Conservation (phyloP, 768 basidiomycete genomes). For the Hydnomerulius pinastri region DNA sequence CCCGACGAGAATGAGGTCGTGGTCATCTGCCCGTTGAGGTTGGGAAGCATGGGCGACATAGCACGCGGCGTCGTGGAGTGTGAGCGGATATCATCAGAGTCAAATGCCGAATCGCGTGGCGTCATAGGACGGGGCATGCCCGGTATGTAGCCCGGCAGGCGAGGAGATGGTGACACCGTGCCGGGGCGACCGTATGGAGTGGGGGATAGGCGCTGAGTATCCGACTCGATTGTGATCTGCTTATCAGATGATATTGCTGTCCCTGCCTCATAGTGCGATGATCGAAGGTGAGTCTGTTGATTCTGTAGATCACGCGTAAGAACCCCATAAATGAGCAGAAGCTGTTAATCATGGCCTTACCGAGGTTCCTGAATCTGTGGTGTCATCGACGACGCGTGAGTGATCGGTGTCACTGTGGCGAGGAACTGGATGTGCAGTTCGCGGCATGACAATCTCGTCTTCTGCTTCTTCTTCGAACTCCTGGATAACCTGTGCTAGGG, state of each 20-base stretch:
- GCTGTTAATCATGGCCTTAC: conserved; percentile 20
- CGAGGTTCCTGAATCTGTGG: conserved; percentile 21
- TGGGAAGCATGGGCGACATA: conserved; percentile 57
- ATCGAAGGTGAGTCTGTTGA: conserved; percentile 32
- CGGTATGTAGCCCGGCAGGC: conserved; percentile 82
- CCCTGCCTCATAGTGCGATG: conserved; percentile 55
- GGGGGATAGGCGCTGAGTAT: conserved; percentile 59
- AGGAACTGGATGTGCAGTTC: conserved; percentile 51
- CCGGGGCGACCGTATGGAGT: conserved; percentile 55
- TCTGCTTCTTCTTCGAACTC: conserved; percentile 76
- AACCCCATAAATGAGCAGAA: conserved; percentile 10
- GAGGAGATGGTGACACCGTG: conserved; percentile 49
- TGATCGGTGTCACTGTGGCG: conserved; percentile 36
- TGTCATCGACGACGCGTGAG: conserved; percentile 18
- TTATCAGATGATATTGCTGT: conserved; percentile 74
- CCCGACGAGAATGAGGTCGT: conserved; percentile 38
- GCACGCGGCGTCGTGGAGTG: conserved; percentile 77
- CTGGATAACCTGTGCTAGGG: conserved; percentile 73
- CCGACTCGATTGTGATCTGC: conserved; percentile 47
- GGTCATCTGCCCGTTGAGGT: conserved; percentile 32
- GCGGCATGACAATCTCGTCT: conserved; percentile 76
- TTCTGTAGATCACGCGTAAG: conserved; percentile 19
- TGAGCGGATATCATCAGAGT: conserved; percentile 72
- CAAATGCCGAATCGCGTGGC: conserved; percentile 67
- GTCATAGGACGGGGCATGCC: conserved; percentile 93